Base-by-base conservation (phyloP, 1,139 yeast genomes). In the Saccharomyces hybrid region DNA sequence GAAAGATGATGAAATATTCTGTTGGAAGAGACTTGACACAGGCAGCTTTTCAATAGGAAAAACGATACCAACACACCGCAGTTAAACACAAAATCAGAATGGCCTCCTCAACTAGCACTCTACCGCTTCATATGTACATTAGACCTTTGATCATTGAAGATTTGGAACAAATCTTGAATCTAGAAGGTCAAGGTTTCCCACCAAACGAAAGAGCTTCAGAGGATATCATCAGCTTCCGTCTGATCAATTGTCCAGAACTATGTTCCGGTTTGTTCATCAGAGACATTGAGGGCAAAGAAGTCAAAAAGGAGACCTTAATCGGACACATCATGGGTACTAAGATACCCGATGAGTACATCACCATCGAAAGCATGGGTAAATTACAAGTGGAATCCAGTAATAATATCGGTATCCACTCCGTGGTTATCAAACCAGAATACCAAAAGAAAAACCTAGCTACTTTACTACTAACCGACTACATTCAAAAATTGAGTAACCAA, bases 291-390 rank as follows among this genome's bases (percentile, higher is more conserved):
- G 66, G 67, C n/a, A 71, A 69, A 28, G 74, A 71, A 12, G 64
- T 67, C 69, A 47, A 76, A 71, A 61, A 76, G 55, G 97, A 91
- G 71, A 79, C 78, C 14, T 77, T 93, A 58, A 82, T 93, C 61
- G 98, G 91, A 8, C 96, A 88, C 65, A 79, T 93, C 49, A 73
- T 91, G 62, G 95, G 90, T 52, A 90, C 97, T 50, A 91, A 91
- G 71, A 83, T 83, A 55, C 58, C 65, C 53, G 62, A 75, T 19
- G 72, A 73, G 53, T 68, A 64, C 47, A 83, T 91, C 56, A 83
- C 88, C 9, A 82, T 81, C 50, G 81, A 77, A 49, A 73, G 86
- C 14, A 90, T 91, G 97, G 77, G 72, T 12, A 55, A 55, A 28
- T 41, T 47, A 11, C 97, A 93, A 69, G 75, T 78, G 58, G 97